phyloP scores from a whole-genome alignment of 257 asterid species.

The Nicotiana knightiana region DNA sequence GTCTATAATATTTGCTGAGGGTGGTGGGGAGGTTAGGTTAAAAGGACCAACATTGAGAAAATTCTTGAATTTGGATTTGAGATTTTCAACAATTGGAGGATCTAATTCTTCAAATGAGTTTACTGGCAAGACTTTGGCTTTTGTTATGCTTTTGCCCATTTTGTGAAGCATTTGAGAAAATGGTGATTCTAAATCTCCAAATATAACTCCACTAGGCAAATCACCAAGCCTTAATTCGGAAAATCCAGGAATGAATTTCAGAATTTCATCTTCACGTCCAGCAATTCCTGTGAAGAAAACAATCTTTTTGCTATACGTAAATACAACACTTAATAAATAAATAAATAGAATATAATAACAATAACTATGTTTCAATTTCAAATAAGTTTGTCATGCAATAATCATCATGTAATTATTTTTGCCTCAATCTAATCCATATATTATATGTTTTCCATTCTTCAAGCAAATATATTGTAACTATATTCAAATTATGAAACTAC shows the following conservation, averaged over 20 bases:
- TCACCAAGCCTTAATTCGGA: slow-evolving; percentile 34
- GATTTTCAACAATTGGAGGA: slow-evolving; percentile 35
- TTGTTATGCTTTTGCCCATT: slow-evolving; percentile 40
- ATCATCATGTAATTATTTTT: no score
- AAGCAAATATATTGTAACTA: no score
- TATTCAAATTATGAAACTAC: no score
- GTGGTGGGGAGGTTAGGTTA: slow-evolving; percentile 23
- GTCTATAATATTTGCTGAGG: neutral
- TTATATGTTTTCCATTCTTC: no score
- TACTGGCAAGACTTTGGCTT: slow-evolving; percentile 41
- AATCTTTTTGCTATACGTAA: neutral
- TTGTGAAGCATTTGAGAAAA: slow-evolving; percentile 35
- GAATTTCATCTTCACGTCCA: slow-evolving; percentile 24
- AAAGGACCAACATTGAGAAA: slow-evolving; percentile 66
- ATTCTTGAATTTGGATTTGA: slow-evolving; percentile 41
- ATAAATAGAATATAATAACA: no score
- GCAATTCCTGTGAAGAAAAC: slow-evolving; percentile 1
- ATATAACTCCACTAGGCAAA: slow-evolving; percentile 36
- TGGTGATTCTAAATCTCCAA: slow-evolving; percentile 24
- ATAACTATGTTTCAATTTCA: no score
- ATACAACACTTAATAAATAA: neutral
- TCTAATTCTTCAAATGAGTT: slow-evolving; percentile 74
- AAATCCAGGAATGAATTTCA: slow-evolving; percentile 49
- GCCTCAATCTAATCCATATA: no score
- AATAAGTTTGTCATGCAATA: no score